A percentile compares a stretch with the other conserved stretches of the same genome.
Evolutionary conservation across 441 rosid genomes (phyloP).

Genomic region (Jatropha multifida): DNA sequence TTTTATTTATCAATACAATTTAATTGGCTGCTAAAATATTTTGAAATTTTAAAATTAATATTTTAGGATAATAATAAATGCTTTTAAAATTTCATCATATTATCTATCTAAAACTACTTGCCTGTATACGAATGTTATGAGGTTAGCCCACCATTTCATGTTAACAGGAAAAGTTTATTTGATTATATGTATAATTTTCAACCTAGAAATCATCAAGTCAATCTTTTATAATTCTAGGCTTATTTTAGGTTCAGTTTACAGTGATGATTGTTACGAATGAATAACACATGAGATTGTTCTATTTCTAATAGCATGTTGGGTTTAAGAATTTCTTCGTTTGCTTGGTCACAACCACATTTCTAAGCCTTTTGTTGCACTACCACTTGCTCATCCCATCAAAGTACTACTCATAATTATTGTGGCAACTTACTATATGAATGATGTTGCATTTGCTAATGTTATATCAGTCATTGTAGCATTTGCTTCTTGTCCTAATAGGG

Average conservation of each 20-base stretch:
- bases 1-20: no score
- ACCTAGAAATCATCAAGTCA: background rate
- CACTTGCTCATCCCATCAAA: constrained; percentile 50
- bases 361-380: constrained; percentile 44
- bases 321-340: constrained; percentile 41
- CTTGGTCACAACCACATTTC: constrained; percentile 35
- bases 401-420: constrained; percentile 29
- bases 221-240: background rate
- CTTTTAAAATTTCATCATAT: no score
- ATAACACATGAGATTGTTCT: constrained; percentile 28
- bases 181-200: background rate
- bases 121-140: no score
- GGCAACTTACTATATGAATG: constrained; percentile 1
- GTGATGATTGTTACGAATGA: constrained; percentile 17
- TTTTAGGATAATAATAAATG: no score
- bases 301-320: constrained; percentile 50
- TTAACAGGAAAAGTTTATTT: background rate
- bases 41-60: no score
- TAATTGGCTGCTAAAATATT: no score
- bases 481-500: constrained; percentile 37
- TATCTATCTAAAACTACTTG: no score
- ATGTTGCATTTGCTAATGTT: constrained; percentile 20
- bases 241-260: constrained; percentile 3
- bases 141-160: background rate
- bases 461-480: constrained; percentile 35